Evolutionary conservation across 2,329 filamentous ascomycete species (phyloP), one percentile per base, ranked within the genome.

Genomic region (Fusarium sp.): DNA sequence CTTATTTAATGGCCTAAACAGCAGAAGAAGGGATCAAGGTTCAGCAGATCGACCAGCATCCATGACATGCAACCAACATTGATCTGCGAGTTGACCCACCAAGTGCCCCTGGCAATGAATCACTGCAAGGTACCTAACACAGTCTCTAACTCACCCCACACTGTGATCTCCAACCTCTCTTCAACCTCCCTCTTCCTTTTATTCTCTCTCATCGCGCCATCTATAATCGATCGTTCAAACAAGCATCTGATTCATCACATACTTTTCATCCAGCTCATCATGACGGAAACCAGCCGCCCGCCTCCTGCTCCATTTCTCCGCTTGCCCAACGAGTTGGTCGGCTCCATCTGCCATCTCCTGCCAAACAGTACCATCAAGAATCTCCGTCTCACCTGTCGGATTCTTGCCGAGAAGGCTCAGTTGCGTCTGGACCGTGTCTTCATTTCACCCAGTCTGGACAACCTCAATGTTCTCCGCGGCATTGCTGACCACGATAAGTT

Each of bases 401-500:
- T 60, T 60, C 38, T 60, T 22, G 13, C 20, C 24, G 18, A 40
- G 3, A 60, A 16, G 18, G 5, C n/a, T 42, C 57, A 27, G 31
- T 16, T 60, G 24, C 35, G 22, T 10, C 37, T 60, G 4, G 4
- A 8, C 10, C 63, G 68, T n/a, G 22, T 67, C 11, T 71, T 67
- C 0, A 64, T 71, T 13, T 71, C 69, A 5, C 11, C 68, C 0
- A 67, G 38, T 10, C 58, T 24, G 10, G 42, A 22, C 7, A 71
- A 71, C 4, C 0, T 71, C 2, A 20, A 59, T 1, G 69, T 50
- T 2, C 22, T 71, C 0, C 63, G 50, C 5, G 42, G 56, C 2
- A n/a, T 71, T 18, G 69, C 68, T 3, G 45, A 60, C 6, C 63
- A 71, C 5, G 5, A 60, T 1, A 2, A 31, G 0, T 71, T 71